A percentile compares a stretch with the other conserved stretches of the same genome.
Conservation (phyloP, 306 rosid genomes). For the Medicago lupulina region DNA sequence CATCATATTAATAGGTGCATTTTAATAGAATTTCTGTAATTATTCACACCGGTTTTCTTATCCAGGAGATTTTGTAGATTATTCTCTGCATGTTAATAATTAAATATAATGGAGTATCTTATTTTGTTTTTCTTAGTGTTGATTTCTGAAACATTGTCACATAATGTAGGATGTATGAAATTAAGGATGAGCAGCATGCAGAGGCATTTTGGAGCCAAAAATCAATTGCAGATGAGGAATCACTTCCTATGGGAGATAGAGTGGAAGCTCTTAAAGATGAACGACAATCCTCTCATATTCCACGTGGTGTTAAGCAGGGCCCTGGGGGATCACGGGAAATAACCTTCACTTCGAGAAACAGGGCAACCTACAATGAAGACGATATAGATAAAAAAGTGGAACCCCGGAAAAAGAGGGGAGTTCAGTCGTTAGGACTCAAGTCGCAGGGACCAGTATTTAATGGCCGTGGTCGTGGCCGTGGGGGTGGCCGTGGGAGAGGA, state of each 20-base stretch:
- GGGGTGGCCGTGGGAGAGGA: conserved; percentile 50
- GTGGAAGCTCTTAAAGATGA: conserved; percentile 60
- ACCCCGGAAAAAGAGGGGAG: conserved; percentile 67
- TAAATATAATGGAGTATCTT: conserved; percentile 20
- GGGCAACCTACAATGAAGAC: conserved; percentile 71
- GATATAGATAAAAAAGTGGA: conserved; percentile 49
- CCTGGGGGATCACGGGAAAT: conserved; percentile 91
- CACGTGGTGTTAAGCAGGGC: conserved; percentile 69
- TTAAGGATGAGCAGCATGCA: conserved; percentile 86
- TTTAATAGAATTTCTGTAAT: conserved; percentile 10
- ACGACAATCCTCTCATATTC: conserved; percentile 47
- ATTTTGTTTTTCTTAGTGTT: neutral
- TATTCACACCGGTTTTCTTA: neutral
- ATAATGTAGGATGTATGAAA: conserved; percentile 73
- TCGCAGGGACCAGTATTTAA: conserved; percentile 42
- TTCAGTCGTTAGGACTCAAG: conserved; percentile 69
- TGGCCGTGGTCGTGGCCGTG: conserved; percentile 50
- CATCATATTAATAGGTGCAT: conserved; percentile 14
- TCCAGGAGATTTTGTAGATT: neutral
- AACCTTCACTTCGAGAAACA: conserved; percentile 76
- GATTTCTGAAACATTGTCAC: conserved; percentile 7
- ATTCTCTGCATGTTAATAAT: conserved; percentile 31
- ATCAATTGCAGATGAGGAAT: conserved; percentile 77
- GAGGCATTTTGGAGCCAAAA: conserved; percentile 80
- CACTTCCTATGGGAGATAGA: conserved; percentile 85